Base-by-base conservation (phyloP, 225 moss, liverwort and hornwort genomes). In the Asterella californica region DNA sequence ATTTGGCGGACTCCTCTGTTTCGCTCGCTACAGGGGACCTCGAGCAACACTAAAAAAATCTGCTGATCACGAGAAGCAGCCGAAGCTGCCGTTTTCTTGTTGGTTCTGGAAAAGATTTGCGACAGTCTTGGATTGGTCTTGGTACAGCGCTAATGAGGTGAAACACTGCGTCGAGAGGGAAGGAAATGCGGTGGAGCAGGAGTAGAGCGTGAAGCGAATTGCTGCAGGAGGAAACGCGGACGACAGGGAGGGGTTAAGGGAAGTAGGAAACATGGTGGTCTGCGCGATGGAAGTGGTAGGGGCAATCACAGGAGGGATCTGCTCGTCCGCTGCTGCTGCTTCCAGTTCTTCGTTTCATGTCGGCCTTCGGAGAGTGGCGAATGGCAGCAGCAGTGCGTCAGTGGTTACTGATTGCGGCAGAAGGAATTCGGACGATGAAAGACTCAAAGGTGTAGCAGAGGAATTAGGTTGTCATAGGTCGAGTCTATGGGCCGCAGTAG, bases 381-480 rank as follows among this genome's bases (percentile, higher is more conserved):
- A 52, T 25, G 37, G 75, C 22, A 78, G 78, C 17, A 47, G 85
- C 53, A 46, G 53, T 64, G 61, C 52, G 53, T 47, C 78, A 15
- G 27, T 78, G n/a, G 76, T 79, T 30, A 76, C 60, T 24, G 82
- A 82, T 80, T 86, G 83, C 57, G 61, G 71, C 10, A 82, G 80
- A 55, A 84, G 82, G 67, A 76, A 87, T 80, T 77, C 63, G 17
- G 84, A 87, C 27, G 82, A 84, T 69, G 80, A 79, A 25, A 67
- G 66, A 24, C 75, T 32, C 34, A 75, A 32, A 7, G 60, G 60
- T 4, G 64, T 48, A 65, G 64, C 27, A 38, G 61, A 77, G n/a
- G 77, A 77, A 42, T 77, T 77, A 63, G 63, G 78, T 78, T 78
- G 64, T 34, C 47, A 45, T 17, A 68, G 30, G 34, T 79, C 79